Base-by-base conservation (phyloP, 202 grass and related monocot genomes). In the Panicum virgatum region DNA sequence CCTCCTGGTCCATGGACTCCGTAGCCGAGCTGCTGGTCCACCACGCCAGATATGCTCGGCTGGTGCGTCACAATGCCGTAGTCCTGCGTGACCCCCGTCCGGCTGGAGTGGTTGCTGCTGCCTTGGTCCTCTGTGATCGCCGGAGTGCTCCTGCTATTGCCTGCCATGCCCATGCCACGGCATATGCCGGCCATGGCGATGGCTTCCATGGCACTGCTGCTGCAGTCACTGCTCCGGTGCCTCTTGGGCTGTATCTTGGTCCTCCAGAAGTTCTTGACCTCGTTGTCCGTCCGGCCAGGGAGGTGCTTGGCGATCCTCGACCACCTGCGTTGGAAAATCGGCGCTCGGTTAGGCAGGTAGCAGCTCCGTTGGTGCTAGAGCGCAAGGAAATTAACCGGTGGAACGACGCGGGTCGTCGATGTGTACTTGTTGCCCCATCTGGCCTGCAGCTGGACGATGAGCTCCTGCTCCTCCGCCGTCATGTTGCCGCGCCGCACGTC, bases 251-350 rank as follows among this genome's bases (percentile, higher is more conserved):
- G 79, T 50, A 88, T 82, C 73, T 70, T 87, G 50, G 87, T 93
- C 60, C 84, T 82, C 91, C 91, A 90, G 73, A 87, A 90, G 77
- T 90, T 90, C 51, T 88, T 93, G 77, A 93, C 89, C 26, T 93
- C 81, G 50, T 93, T 93, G 51, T 93, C 91, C 3, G 84, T 93
- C 67, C 91, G 86, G 19, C 84, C 87, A 0, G 91, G 90, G 7
- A 93, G 87, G 50, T 93, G 87, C 53, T 77, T 83, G 18, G 87
- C 91, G 20, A 93, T 93, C 84, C 85, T 87, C 4, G 91, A 92
- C 90, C 90, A 89, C 76, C 90, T 86, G 63, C 1, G 3, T 12
- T 5, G 39, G 18, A 65, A 43, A 50, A 43, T 9, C 20, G 3
- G 1, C 15, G 0, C 8, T 16, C 50, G 20, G 18, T 7, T 52